Conservation (phyloP, 2,329 filamentous ascomycete species). For the Davidsoniella virescens region DNA sequence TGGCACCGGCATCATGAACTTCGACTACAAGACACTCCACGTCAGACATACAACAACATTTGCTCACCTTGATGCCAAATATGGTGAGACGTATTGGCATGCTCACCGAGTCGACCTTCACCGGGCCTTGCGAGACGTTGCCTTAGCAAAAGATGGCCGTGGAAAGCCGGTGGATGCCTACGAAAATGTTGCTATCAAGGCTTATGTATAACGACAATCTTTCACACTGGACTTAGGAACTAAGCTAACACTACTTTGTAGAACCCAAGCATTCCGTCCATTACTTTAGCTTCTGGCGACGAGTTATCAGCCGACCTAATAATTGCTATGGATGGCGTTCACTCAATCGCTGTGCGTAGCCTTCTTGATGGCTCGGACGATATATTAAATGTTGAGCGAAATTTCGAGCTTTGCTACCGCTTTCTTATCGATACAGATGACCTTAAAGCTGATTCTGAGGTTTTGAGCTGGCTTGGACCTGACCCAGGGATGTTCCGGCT, state of each 20-base stretch:
- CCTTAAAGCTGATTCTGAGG: slow-evolving; percentile 20
- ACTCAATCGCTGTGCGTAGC: slow-evolving; percentile 20
- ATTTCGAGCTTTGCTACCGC: slow-evolving; percentile 22
- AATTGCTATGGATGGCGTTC: slow-evolving; percentile 29
- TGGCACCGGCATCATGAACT: slow-evolving; percentile 15
- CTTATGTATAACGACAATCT: neutral
- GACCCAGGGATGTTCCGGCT: slow-evolving; percentile 13
- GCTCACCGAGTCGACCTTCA: slow-evolving; percentile 27
- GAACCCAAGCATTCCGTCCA: slow-evolving; percentile 17
- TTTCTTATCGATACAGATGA: slow-evolving; percentile 20
- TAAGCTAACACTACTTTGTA: slow-evolving; percentile 7
- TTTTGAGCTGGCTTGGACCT: slow-evolving; percentile 18
- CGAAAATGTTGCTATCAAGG: neutral
- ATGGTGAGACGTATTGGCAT: slow-evolving; percentile 21
- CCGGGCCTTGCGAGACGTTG: slow-evolving; percentile 21
- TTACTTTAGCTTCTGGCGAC: slow-evolving; percentile 19
- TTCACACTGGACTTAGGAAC: no score
- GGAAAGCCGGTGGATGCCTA: slow-evolving; percentile 15
- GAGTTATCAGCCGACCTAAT: slow-evolving; percentile 23
- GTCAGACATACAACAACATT: slow-evolving; percentile 5
- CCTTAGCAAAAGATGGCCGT: slow-evolving; percentile 17
- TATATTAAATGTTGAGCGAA: neutral
- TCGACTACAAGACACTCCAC: slow-evolving; percentile 18
- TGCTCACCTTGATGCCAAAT: slow-evolving; percentile 14
- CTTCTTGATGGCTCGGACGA: slow-evolving; percentile 13